phyloP scores from a whole-genome alignment of 495 filamentous ascomycete genomes.

The Aspergillus panamensis region DNA sequence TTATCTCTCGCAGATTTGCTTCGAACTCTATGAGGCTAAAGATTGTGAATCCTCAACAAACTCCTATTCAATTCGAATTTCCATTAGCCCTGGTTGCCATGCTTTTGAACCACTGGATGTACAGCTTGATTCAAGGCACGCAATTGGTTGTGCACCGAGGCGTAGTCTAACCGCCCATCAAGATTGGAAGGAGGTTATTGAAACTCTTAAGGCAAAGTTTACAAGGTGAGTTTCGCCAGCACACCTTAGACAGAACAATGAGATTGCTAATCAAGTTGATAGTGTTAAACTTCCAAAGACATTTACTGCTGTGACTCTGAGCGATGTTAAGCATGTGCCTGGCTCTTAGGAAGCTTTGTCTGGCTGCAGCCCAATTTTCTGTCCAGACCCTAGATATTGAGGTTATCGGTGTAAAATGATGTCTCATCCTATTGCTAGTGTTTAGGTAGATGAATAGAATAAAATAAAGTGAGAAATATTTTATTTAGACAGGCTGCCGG shows the following conservation, averaged over 20 bases:
- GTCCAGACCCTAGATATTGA: background rate
- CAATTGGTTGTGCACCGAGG: slow-evolving; percentile 85
- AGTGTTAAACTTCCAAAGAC: slow-evolving; percentile 93
- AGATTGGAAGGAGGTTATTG: slow-evolving; percentile 93
- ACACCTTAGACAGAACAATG: background rate
- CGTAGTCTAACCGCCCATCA: slow-evolving; percentile 86
- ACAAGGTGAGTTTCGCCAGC: slow-evolving; percentile 63
- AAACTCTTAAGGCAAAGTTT: slow-evolving; percentile 91
- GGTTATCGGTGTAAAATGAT: background rate
- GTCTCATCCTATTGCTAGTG: too few species aligned
- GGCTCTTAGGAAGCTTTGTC: background rate
- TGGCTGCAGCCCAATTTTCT: background rate
- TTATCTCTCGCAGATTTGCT: slow-evolving; percentile 96
- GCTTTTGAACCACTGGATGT: slow-evolving; percentile 93
- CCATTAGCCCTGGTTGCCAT: slow-evolving; percentile 92
- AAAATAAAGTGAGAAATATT: too few species aligned
- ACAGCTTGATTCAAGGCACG: slow-evolving; percentile 90
- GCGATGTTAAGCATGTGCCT: slow-evolving; percentile 60
- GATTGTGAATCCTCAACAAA: slow-evolving; percentile 69
- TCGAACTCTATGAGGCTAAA: slow-evolving; percentile 93
- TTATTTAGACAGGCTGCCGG: too few species aligned
- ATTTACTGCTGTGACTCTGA: slow-evolving; percentile 89
- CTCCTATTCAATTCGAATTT: slow-evolving; percentile 93
- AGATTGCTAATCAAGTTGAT: slow-evolving; percentile 14
- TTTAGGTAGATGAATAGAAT: too few species aligned